Evolutionary conservation across 495 filamentous ascomycete species (phyloP).

Genomic region (Xylaria flabelliformis): DNA sequence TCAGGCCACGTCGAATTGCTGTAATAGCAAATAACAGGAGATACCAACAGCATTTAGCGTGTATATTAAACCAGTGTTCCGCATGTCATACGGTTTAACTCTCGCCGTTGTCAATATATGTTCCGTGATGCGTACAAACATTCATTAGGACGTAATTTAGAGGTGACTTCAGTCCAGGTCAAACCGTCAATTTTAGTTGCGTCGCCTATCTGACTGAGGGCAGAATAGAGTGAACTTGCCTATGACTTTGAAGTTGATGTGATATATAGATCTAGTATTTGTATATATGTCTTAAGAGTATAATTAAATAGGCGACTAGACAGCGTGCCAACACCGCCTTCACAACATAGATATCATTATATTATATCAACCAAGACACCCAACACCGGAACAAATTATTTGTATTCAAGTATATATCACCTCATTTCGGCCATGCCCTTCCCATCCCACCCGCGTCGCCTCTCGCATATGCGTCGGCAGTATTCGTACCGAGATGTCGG

Average conservation of each 20-base stretch:
- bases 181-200: neutral
- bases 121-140: neutral
- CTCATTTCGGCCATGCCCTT: constrained; percentile 27
- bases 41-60: neutral
- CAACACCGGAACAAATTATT: too few relatives aligned
- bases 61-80: neutral
- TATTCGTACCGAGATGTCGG: constrained; percentile 39
- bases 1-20: neutral
- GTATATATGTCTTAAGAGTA: neutral
- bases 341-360: neutral
- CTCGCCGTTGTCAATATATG: neutral
- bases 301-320: neutral
- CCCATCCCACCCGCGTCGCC: constrained; percentile 30
- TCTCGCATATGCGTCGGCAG: constrained; percentile 28
- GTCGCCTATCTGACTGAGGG: neutral
- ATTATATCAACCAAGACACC: neutral
- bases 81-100: neutral
- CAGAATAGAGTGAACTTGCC: neutral
- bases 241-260: neutral
- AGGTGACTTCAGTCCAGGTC: neutral
- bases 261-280: neutral
- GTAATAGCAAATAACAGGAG: constrained; percentile 1
- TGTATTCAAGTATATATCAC: neutral
- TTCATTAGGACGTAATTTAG: neutral
- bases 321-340: neutral